phyloP scores from a whole-genome alignment of 2,329 filamentous ascomycete species.

The Aspergillus nomiae region DNA sequence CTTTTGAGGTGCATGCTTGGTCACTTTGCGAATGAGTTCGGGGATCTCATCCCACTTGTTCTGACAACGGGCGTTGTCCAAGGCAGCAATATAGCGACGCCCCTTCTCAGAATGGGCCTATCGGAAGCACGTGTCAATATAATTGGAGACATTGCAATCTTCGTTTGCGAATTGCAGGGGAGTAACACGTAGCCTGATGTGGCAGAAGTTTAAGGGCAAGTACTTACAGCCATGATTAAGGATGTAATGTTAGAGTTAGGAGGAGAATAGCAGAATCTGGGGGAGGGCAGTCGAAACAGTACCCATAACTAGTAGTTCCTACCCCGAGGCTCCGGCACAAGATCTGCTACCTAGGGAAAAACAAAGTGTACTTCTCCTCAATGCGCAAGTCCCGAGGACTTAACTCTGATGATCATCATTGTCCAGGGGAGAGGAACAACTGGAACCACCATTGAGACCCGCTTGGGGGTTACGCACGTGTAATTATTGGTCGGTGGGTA shows the following conservation, averaged over 20 bases:
- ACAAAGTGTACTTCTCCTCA: not conserved
- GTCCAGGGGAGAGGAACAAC: not conserved
- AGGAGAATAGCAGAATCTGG: slow-evolving; percentile 12
- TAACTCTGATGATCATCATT: not conserved
- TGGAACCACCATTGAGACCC: slow-evolving; percentile 4
- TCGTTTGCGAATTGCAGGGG: slow-evolving; percentile 6
- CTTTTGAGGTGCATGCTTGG: slow-evolving; percentile 86
- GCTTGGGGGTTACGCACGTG: not conserved
- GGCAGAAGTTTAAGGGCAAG: not conserved
- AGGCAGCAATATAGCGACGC: slow-evolving; percentile 74
- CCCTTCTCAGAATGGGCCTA: slow-evolving; percentile 70
- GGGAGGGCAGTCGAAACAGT: slow-evolving; percentile 18
- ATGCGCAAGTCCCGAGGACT: slow-evolving; percentile 2
- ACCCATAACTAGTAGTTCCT: slow-evolving; percentile 22
- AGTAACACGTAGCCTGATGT: slow-evolving; percentile 2
- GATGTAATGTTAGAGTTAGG: slow-evolving; percentile 14
- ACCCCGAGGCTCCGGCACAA: slow-evolving; percentile 22
- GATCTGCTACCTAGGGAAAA: not conserved
- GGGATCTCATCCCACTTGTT: slow-evolving; percentile 84
- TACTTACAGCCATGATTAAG: slow-evolving; percentile 27
- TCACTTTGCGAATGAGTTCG: slow-evolving; percentile 88
- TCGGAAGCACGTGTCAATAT: not conserved
- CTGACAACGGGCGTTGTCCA: slow-evolving; percentile 85
- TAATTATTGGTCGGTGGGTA: not conserved
- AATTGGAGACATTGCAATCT: not conserved